A percentile compares a stretch with the other conserved stretches of the same genome.
phyloP scores from a whole-genome alignment of 768 basidiomycete genomes.

The Hericium alpestre region DNA sequence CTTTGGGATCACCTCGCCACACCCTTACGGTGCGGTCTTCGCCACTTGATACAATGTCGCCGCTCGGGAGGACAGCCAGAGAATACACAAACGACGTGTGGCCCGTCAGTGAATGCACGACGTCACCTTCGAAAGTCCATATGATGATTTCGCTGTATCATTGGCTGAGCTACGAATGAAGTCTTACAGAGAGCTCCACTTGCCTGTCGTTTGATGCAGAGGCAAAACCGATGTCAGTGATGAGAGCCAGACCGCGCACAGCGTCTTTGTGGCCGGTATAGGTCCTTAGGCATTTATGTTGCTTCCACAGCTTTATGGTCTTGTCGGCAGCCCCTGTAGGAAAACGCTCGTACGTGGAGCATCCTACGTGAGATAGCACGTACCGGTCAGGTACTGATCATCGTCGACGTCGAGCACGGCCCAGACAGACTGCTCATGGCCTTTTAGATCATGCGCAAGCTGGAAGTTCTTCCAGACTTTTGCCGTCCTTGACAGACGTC shows the following conservation, averaged over 20 bases:
- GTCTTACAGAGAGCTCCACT: conserved; percentile 9
- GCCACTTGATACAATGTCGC: conserved; percentile 80
- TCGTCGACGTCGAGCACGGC: conserved; percentile 75
- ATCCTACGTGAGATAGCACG: conserved; percentile 5
- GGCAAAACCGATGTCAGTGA: conserved; percentile 85
- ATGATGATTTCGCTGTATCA: conserved; percentile 75
- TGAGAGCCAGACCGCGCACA: conserved; percentile 72
- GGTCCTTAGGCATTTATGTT: conserved; percentile 62
- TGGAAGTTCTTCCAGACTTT: conserved; percentile 86
- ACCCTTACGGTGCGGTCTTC: conserved; percentile 90
- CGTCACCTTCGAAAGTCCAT: conserved; percentile 79
- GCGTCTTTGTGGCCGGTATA: conserved; percentile 86
- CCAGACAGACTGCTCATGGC: conserved; percentile 90
- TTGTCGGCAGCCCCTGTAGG: conserved; percentile 82
- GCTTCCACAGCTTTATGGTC: conserved; percentile 81
- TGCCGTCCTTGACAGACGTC: conserved; percentile 54
- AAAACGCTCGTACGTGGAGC: not conserved
- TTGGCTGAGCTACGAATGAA: not conserved
- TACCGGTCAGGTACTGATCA: conserved; percentile 75
- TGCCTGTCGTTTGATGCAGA: conserved; percentile 94
- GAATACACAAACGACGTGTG: conserved; percentile 98
- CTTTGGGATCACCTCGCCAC: conserved; percentile 58
- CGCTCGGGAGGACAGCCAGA: conserved; percentile 68
- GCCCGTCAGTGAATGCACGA: conserved; percentile 71
- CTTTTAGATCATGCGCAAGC: conserved; percentile 62